Evolutionary conservation across 352 stramenopile species (phyloP).

Genomic region (Phytophthora pisi): DNA sequence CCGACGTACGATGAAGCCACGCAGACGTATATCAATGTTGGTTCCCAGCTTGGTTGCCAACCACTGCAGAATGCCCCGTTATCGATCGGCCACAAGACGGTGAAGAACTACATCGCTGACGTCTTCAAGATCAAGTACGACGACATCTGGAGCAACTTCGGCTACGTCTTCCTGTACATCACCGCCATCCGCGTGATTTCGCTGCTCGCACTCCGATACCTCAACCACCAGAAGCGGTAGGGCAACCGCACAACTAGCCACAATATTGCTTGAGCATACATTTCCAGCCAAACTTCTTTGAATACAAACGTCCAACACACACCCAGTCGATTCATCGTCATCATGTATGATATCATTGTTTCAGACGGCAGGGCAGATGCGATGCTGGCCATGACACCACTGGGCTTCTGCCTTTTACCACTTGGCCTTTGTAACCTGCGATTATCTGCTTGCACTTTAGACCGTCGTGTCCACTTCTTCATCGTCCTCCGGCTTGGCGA

Average conservation of each 20-base stretch:
- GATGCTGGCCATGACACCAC: neutral
- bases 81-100: conserved; percentile 22
- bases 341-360: conserved; percentile 9
- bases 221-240: conserved; percentile 50
- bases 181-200: conserved; percentile 34
- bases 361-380: neutral
- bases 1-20: conserved; percentile 25
- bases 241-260: neutral
- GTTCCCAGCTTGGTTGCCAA: conserved; percentile 30
- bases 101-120: conserved; percentile 34
- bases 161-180: conserved; percentile 34
- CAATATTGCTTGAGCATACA: neutral
- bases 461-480: conserved; percentile 23
- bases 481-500: conserved; percentile 25
- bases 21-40: conserved; percentile 23
- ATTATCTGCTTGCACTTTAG: conserved; percentile 2
- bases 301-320: conserved; percentile 5
- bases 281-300: neutral
- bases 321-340: conserved; percentile 10
- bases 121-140: conserved; percentile 41
- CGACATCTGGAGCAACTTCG: conserved; percentile 33
- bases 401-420: conserved; percentile 1
- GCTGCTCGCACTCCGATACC: conserved; percentile 39
- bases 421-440: neutral
- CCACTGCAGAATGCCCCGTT: conserved; percentile 22